Evolutionary conservation across 345 rosid species (phyloP), one percentile per base, ranked within the genome.

Genomic region (Viola odorata): DNA sequence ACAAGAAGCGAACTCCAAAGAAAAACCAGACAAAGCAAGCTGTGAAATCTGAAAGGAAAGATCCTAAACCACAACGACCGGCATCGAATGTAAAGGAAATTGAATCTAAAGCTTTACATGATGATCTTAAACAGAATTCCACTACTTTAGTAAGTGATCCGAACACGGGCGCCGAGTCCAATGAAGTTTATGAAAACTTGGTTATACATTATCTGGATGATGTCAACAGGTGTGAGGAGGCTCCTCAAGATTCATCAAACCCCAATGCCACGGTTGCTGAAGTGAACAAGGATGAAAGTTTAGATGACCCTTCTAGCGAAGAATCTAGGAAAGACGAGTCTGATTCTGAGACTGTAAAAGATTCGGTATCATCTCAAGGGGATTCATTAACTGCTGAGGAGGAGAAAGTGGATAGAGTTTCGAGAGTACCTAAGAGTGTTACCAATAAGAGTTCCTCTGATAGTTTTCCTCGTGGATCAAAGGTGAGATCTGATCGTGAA

Each of bases 191-290:
- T 64, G 85, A 81, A 61, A 77, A 73, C 1, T 45, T 82, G 74
- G 85, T 76, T 74, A 72, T 83, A 73, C 81, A 83, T 71, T 83
- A 81, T 78, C 75, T 82, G 74, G 88, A 84, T 74, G 84, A 85
- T 69, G 77, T 61, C 50, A 77, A 79, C 83, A 81, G 69, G 76
- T 68, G 47, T 66, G 80, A 72, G 36, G 75, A 40, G 60, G 65
- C 63, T 41, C 73, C 75, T 75, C 69, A 51, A 60, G 70, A 61
- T 68, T 50, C 71, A 32, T 73, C 75, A 63, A 60, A 69, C 32
- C 57, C 69, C 16, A 36, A 63, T 49, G 45, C 58, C 52, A 56
- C 45, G 61, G 44, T 51, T 37, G 69, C 45, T 2, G 65, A 63
- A 66, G 55, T 45, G 32, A 73, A 57, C 41, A 77, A 57, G 58